A percentile compares a stretch with the other conserved stretches of the same genome.
Evolutionary conservation across 768 basidiomycete genomes (phyloP).

Genomic region (Jaapia argillacea): DNA sequence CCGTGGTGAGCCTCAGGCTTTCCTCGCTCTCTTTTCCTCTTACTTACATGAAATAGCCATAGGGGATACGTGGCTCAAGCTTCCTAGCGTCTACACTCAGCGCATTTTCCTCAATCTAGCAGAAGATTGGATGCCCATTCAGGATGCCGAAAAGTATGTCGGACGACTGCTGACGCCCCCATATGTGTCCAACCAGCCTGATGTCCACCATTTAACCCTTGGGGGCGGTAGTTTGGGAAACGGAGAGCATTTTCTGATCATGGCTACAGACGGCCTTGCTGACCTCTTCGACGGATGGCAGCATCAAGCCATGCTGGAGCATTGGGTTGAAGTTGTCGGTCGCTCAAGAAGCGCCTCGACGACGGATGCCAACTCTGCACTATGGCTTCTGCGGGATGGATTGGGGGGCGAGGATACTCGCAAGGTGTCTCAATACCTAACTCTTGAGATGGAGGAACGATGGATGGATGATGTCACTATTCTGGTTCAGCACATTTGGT

Average conservation of each 20-base stretch:
- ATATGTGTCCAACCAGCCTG: constrained; percentile 34
- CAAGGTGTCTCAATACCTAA: constrained; percentile 30
- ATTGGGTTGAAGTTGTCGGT: constrained; percentile 7
- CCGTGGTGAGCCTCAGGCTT: constrained; percentile 44
- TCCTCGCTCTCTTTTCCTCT: constrained; percentile 1
- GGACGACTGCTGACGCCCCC: constrained; percentile 35
- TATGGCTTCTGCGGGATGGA: constrained; percentile 30
- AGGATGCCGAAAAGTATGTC: constrained; percentile 16
- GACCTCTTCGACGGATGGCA: constrained; percentile 31
- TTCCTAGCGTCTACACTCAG: constrained; percentile 21
- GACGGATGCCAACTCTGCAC: constrained; percentile 25
- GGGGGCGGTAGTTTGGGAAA: no score
- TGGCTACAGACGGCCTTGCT: constrained; percentile 35
- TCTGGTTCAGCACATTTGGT: constrained; percentile 33
- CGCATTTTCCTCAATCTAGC: constrained; percentile 24
- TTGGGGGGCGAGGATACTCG: constrained; percentile 31
- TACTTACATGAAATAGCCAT: constrained; percentile 16
- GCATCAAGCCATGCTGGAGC: constrained; percentile 15
- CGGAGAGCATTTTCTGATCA: constrained; percentile 26
- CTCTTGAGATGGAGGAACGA: constrained; percentile 38
- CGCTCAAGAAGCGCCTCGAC: neutral
- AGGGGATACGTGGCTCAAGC: constrained; percentile 27
- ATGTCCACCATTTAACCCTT: constrained; percentile 27
- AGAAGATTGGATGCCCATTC: constrained; percentile 23
- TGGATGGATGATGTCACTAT: constrained; percentile 44